Evolutionary conservation across 1,284 basidiomycete species (phyloP).

Genomic region (Pseudozyma sp.): DNA sequence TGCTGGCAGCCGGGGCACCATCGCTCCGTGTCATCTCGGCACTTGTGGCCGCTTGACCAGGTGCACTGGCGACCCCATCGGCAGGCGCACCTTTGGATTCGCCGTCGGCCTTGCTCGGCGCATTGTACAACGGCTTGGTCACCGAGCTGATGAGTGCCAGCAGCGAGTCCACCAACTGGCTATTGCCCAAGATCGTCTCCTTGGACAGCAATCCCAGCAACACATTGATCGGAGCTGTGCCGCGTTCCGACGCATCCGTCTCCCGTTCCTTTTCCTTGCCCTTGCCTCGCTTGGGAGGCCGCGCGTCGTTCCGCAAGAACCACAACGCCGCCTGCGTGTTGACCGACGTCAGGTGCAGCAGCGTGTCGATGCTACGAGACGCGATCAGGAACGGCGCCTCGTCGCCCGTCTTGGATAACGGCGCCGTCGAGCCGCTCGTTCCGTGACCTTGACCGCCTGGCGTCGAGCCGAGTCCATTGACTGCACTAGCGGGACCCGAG

Average conservation of each 20-base stretch:
- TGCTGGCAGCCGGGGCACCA: constrained; percentile 7
- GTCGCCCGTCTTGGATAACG: constrained; percentile 65
- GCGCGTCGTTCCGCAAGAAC: constrained; percentile 64
- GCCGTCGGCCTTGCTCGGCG: constrained; percentile 21
- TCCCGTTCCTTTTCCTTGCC: constrained; percentile 58
- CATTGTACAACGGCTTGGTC: constrained; percentile 58
- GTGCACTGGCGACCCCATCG: neutral
- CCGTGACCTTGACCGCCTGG: constrained; percentile 11
- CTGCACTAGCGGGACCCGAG: constrained; percentile 38
- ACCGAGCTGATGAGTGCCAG: constrained; percentile 62
- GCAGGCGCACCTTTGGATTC: constrained; percentile 20
- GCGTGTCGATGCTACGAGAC: constrained; percentile 63
- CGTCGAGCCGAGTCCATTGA: constrained; percentile 15
- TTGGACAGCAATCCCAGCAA: constrained; percentile 62
- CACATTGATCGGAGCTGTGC: constrained; percentile 58
- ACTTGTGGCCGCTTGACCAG: constrained; percentile 27
- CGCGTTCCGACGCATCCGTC: constrained; percentile 33
- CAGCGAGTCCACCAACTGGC: constrained; percentile 64
- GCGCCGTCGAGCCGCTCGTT: constrained; percentile 37
- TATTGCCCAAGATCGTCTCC: constrained; percentile 60
- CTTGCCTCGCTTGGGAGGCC: constrained; percentile 51
- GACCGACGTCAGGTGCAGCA: constrained; percentile 56
- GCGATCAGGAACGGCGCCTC: constrained; percentile 68
- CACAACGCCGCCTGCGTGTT: constrained; percentile 62
- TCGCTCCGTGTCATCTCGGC: constrained; percentile 38